Base-by-base conservation (phyloP, 108 stramenopile genomes). In the Skeletonema menzelii region DNA sequence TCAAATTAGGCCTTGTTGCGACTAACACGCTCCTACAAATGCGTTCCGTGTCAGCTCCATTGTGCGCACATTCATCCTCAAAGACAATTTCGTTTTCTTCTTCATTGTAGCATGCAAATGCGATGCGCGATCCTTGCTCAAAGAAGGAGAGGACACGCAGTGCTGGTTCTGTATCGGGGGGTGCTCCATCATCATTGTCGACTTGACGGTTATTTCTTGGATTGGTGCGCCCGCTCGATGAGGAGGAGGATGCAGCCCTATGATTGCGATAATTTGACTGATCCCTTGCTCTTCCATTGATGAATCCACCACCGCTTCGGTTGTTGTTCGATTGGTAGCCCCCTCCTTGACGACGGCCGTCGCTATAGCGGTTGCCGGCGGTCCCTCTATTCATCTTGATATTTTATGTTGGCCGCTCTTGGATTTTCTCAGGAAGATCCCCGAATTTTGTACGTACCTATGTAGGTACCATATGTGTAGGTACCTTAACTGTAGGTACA, bases 101-200 rank as follows among this genome's bases (percentile, higher is more conserved):
- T 76, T 95, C 91, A 62, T 83, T 58, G 69, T 91, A 95, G 58
- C 86, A 85, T 2, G 91, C 89, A 80, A 92, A 95, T 6, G 90
- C 85, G 58, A 95, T 77, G 22, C 69, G 72, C 3, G 84, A 67
- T 8, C 88, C 90, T 20, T 87, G 80, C 69, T 84, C 84, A 47
- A 86, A 83, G 47, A 90, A 88, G 28, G 86, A 69, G 65, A 88
- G 81, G 66, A 78, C 84, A 14, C 79, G 73, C 53, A 89, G 63
- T 15, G 83, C 61, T 13, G 86, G 80, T 72, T 91, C 86, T 35
- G 73, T 80, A 65, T 73, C 49, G 49, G 49, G 44, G 27, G 79
- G 80, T 37, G 80, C 49, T 12, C 59, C 67, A 13, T 17, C 63
- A 7, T 53, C 22, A 17, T 26, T n/a, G 42, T 32, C 22, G n/a